Base-by-base conservation (phyloP, 139 green algal genomes). In the Edaphochlamys debaryana region DNA sequence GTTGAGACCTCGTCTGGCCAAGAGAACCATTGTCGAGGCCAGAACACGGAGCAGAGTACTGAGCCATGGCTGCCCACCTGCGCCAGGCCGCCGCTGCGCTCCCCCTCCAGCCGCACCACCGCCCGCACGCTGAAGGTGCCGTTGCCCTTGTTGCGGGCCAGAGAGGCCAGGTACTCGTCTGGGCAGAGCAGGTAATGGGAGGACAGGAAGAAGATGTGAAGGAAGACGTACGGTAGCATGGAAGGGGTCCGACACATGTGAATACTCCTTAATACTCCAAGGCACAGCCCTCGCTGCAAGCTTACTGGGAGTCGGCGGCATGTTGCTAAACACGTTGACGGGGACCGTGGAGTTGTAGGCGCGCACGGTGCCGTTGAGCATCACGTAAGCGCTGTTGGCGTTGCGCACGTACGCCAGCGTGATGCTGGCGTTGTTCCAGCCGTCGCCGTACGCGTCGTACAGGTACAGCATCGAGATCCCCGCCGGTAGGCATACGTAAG, bases 391-490 rank as follows among this genome's bases (percentile, higher is more conserved):
- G 23, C 29, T 62, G 38, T 7, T 48, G 56, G 37, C 29, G n/a
- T 19, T 80, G 32, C 45, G 50, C 32, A 79, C 41, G 34, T 83
- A 70, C 66, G 79, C 86, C 42, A 70, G 79, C 42, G 34, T 9
- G 4, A 60, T 54, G 5, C 63, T 50, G 67, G 38, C 79, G 38
- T 67, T 50, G 22, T 58, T 67, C 67, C 41, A 90, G 41, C 86
- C 86, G 64, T 90, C 86, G 29, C 86, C 86, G 58, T 78, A 86
- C 60, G 60, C 71, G 86, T 90, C 86, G 80, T 86, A 88, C 77
- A 87, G 23, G 71, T 67, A 73, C 25, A 87, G 50, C n/a, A 70
- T 74, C 70, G 81, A 86, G 30, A 42, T 7, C 45, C 81, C 86
- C 5, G 70, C 15, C 4, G 77, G 34, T 36, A 87, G 34, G 66